These are phyloP conservation scores for Glarea lozoyensis DNA, from an alignment of 495 filamentous ascomycete species.

Conservation along the genomic window DNA sequence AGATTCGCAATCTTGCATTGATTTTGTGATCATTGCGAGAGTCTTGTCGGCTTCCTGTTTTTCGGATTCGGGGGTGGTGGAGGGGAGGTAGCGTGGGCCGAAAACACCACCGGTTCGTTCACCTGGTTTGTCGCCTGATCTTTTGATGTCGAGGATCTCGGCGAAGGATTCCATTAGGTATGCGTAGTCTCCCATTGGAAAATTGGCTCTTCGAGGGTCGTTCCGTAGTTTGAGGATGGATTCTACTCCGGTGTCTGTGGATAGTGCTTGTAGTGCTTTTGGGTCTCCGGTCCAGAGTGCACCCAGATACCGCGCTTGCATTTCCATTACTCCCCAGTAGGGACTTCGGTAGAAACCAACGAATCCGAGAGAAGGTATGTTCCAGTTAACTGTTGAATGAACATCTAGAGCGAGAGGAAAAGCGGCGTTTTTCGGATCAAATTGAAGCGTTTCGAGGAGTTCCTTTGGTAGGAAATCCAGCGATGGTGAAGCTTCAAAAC, in stretches of 20 bases:
- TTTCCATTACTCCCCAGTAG: conserved; percentile 82
- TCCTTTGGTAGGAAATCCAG: conserved; percentile 50
- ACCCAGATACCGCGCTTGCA: conserved; percentile 65
- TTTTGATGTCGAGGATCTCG: conserved; percentile 36
- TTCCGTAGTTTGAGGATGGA: conserved; percentile 33
- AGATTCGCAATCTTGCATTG: conserved; percentile 5
- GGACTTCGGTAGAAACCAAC: conserved; percentile 81
- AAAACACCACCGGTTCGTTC: conserved; percentile 22
- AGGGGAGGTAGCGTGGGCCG: conserved; percentile 17
- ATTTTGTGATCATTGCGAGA: conserved; percentile 6
- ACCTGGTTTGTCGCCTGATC: conserved; percentile 6
- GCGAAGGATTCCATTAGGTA: conserved; percentile 69
- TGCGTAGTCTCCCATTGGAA: conserved; percentile 74
- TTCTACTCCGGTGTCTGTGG: conserved; percentile 33
- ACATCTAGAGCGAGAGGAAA: conserved; percentile 63
- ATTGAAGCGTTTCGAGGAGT: conserved; percentile 46
- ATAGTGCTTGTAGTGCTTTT: conserved; percentile 6
- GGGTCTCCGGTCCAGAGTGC: conserved; percentile 29
- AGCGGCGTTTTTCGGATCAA: conserved; percentile 42
- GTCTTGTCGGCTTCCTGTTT: conserved; percentile 2
- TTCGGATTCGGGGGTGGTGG: conserved; percentile 1
- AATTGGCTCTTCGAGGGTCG: conserved; percentile 43
- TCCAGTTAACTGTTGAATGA: conserved; percentile 50
- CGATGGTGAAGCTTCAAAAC: conserved; percentile 55
- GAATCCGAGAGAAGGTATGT: conserved; percentile 61